Base-by-base conservation (phyloP, 345 rosid species). In the Salix exigua region DNA sequence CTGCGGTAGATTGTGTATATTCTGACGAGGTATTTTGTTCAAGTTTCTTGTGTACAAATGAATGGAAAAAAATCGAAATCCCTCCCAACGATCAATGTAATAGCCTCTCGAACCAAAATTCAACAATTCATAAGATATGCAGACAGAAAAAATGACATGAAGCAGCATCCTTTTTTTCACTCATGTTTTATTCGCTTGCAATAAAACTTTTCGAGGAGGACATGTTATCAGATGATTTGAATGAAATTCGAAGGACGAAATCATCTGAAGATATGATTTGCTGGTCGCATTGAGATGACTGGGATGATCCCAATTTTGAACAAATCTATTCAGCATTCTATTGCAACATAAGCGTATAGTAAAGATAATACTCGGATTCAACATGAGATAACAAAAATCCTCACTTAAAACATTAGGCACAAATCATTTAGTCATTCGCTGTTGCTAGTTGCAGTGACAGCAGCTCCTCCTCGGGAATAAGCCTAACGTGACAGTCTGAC, bases 391-490 rank as follows among this genome's bases (percentile, higher is more conserved):
- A 53, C 71, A 68, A 71, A 72, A 61, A 55, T 53, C 75, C 42
- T 31, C 9, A 58, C 28, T 50, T 42, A 33, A 31, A 51, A 42
- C 28, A 74, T 48, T 1, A 74, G 35, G 48, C 46, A 16, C n/a
- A 10, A 70, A 70, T 7, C 44, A 26, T 46, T 84, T 69, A 95
- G 83, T 92, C 98, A 71, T 96, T 91, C 21, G 99, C 92, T 0
- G 99, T 93, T 1, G 94, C 98, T 10, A 96, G 87, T 72, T 96
- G 99, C 72, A 93, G 73, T 16, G 96, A 84, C 44, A 96, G 83
- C 67, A 96, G 85, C 81, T 96, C 98, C 38, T 96, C 98, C 73
- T 96, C 99, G 31, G 97, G 99, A 14, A 96, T 93, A 77, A 89
- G 90, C 87, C 83, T 89, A 76, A 96, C 85, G 50, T 17, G 88